phyloP scores from a whole-genome alignment of 1,284 basidiomycete genomes.

The Ganoderma resinaceum region DNA sequence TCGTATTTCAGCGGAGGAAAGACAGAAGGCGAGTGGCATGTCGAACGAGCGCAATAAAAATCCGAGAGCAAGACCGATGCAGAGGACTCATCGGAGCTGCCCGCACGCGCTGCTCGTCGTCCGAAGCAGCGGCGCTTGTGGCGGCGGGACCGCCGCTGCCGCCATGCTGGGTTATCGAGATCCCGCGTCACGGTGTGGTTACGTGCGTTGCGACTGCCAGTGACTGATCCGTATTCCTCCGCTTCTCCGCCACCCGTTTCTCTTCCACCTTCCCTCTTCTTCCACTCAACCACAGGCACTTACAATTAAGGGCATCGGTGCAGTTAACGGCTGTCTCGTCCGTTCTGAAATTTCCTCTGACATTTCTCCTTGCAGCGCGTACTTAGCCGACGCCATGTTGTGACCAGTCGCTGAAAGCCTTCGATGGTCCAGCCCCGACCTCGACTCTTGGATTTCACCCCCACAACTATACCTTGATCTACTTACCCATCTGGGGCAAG shows the following conservation, averaged over 20 bases:
- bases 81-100: neutral
- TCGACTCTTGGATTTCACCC: neutral
- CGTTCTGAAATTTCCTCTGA: neutral
- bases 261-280: no score
- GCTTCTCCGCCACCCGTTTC: neutral
- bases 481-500: no score
- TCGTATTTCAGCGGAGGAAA: neutral
- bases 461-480: neutral
- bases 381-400: neutral
- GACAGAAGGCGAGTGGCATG: neutral
- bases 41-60: neutral
- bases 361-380: neutral
- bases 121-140: neutral
- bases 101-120: no score
- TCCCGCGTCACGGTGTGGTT: neutral
- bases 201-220: neutral
- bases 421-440: neutral
- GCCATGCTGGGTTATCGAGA: neutral
- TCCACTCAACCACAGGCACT: neutral
- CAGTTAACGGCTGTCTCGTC: neutral
- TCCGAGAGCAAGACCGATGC: neutral
- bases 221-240: neutral
- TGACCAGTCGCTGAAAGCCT: neutral
- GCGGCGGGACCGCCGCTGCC: neutral
- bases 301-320: neutral